These are phyloP conservation scores for Paraurostyla sp. DNA, from an alignment of 73 alveolate genomes.

Conservation along the genomic window DNA sequence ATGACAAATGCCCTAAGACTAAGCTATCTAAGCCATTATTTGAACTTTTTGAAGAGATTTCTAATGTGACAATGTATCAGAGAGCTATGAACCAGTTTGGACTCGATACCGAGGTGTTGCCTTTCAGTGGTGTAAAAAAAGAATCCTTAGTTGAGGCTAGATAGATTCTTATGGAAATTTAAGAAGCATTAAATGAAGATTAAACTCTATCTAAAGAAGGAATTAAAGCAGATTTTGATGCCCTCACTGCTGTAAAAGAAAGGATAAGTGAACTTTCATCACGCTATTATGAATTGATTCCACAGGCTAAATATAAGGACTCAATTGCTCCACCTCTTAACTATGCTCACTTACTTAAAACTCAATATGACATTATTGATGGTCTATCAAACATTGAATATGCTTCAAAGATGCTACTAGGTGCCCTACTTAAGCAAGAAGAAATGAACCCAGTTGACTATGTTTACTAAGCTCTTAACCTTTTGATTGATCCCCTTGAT, in stretches of 20 bases:
- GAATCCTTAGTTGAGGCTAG: conserved; percentile 69
- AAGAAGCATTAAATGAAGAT: conserved; percentile 58
- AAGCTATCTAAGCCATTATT: not conserved
- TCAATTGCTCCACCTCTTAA: conserved; percentile 91
- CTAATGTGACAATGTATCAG: conserved; percentile 67
- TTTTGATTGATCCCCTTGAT: conserved; percentile 78
- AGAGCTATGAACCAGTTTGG: conserved; percentile 71
- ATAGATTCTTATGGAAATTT: conserved; percentile 58
- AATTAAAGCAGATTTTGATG: conserved; percentile 74
- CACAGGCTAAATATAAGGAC: conserved; percentile 79
- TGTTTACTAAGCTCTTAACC: conserved; percentile 83
- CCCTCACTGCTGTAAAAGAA: conserved; percentile 74
- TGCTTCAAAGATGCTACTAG: conserved; percentile 92
- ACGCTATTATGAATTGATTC: conserved; percentile 91
- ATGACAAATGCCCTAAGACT: conserved; percentile 48
- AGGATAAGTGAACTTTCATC: conserved; percentile 79
- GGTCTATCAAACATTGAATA: conserved; percentile 88
- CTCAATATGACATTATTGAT: conserved; percentile 81
- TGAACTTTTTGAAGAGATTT: conserved; percentile 58
- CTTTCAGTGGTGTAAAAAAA: conserved; percentile 69
- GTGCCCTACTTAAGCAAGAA: conserved; percentile 79
- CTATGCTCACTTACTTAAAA: conserved; percentile 59
- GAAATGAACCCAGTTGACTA: conserved; percentile 94
- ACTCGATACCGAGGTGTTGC: conserved; percentile 66
- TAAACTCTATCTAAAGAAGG: conserved; percentile 62